Evolutionary conservation across 2,329 filamentous ascomycete genomes (phyloP).

Genomic region (Venturia asperata): DNA sequence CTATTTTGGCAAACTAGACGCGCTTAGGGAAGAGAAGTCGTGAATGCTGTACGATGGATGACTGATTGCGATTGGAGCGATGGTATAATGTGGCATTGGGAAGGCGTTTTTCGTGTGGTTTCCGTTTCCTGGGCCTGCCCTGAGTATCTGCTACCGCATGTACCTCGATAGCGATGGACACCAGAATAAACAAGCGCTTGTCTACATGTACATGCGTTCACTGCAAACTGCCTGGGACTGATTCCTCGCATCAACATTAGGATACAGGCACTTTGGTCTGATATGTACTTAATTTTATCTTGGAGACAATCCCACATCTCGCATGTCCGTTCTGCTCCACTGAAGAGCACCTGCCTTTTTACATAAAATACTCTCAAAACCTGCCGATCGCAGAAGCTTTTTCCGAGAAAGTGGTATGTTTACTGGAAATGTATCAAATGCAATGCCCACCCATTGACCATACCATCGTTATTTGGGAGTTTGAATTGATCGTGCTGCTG

Average conservation of each 20-base stretch:
- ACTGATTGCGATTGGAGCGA: neutral
- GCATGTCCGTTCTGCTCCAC: too few species aligned
- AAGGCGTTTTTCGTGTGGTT: neutral
- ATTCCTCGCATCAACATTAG: neutral
- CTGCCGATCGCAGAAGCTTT: too few species aligned
- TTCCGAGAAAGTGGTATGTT: too few species aligned
- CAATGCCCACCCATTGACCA: too few species aligned
- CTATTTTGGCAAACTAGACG: slow-evolving; percentile 33
- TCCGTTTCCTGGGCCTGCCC: neutral
- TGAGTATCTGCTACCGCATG: neutral
- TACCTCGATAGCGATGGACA: neutral
- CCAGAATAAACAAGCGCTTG: neutral
- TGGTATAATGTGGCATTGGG: neutral
- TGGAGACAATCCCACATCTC: too few species aligned
- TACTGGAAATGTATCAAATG: too few species aligned
- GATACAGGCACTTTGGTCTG: too few species aligned
- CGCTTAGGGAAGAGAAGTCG: neutral
- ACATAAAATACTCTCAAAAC: too few species aligned
- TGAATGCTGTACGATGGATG: neutral
- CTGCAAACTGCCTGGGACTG: neutral
- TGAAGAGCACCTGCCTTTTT: too few species aligned
- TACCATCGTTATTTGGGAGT: too few species aligned
- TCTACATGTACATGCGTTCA: neutral
- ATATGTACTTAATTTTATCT: too few species aligned
- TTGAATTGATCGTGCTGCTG: too few species aligned